phyloP scores from a whole-genome alignment of 75 land plant genomes.

The Chamaecyparis obtusa region DNA sequence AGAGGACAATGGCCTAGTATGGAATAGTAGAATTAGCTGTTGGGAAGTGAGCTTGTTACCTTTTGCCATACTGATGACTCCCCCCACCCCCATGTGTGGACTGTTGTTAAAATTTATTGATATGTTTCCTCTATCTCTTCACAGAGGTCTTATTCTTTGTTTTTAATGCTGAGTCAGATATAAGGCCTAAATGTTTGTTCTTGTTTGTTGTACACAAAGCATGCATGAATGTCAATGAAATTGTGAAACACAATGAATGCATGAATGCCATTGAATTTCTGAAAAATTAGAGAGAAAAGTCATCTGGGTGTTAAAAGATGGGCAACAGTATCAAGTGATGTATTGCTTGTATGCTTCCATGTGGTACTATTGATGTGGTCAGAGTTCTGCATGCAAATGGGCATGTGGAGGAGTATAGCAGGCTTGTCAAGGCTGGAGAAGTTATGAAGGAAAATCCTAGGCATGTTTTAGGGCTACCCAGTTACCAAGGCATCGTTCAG shows the following conservation, averaged over 20 bases:
- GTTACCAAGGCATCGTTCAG: too few species aligned
- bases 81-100: constrained; percentile 14
- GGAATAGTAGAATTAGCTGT: neutral
- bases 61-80: neutral
- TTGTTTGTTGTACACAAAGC: neutral
- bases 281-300: neutral
- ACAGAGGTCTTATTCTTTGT: neutral
- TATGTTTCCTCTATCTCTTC: neutral
- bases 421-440: too few species aligned
- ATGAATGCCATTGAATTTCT: neutral
- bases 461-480: too few species aligned
- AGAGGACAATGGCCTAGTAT: constrained; percentile 4
- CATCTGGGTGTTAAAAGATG: constrained; percentile 9
- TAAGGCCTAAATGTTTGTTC: neutral
- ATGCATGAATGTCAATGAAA: neutral
- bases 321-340: constrained; percentile 35
- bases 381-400: too few species aligned
- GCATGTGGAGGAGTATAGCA: too few species aligned
- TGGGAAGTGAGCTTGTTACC: constrained; percentile 12
- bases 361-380: too few species aligned
- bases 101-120: neutral
- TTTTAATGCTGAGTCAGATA: neutral
- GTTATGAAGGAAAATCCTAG: too few species aligned
- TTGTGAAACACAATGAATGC: neutral
- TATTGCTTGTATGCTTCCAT: too few species aligned